These are phyloP conservation scores for Verticillium isaacii DNA, from an alignment of 2,329 filamentous ascomycete genomes.

Conservation along the genomic window DNA sequence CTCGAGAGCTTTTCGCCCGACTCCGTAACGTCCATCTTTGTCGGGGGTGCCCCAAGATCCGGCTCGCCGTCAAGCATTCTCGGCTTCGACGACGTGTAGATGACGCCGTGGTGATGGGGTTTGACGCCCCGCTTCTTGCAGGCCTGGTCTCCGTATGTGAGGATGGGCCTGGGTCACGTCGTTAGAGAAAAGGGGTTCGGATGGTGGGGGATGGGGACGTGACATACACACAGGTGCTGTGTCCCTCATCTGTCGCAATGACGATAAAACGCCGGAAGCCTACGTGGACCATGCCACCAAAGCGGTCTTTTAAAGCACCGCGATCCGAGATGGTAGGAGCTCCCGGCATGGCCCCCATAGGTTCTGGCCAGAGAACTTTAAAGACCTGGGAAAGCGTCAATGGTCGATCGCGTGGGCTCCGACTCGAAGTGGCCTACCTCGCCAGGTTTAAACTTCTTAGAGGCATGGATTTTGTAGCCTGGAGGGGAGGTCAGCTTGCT, in stretches of 20 bases:
- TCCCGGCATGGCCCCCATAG: constrained; percentile 31
- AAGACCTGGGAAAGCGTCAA: constrained; percentile 36
- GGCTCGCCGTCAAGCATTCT: constrained; percentile 34
- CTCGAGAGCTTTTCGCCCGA: constrained; percentile 39
- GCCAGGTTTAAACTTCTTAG: constrained; percentile 33
- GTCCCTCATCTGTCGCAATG: constrained; percentile 44
- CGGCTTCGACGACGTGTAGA: constrained; percentile 33
- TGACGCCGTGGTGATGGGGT: constrained; percentile 47
- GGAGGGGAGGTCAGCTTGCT: background rate
- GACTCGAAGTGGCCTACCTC: constrained; percentile 23
- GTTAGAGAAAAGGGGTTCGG: constrained; percentile 1
- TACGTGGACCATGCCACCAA: constrained; percentile 36
- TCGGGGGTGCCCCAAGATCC: constrained; percentile 39
- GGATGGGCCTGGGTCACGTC: constrained; percentile 38
- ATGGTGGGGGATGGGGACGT: no score
- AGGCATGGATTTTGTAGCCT: constrained; percentile 36
- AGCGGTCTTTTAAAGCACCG: constrained; percentile 26
- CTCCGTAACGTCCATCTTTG: constrained; percentile 37
- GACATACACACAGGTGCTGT: constrained; percentile 52
- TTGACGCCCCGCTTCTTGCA: constrained; percentile 51
- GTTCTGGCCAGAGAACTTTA: constrained; percentile 52
- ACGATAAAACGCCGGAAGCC: constrained; percentile 53
- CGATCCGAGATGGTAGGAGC: constrained; percentile 25
- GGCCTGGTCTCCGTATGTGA: constrained; percentile 47
- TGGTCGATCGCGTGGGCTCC: background rate